phyloP scores from a whole-genome alignment of 805 yeast species.

The Saccharomycopsis fermentans region DNA sequence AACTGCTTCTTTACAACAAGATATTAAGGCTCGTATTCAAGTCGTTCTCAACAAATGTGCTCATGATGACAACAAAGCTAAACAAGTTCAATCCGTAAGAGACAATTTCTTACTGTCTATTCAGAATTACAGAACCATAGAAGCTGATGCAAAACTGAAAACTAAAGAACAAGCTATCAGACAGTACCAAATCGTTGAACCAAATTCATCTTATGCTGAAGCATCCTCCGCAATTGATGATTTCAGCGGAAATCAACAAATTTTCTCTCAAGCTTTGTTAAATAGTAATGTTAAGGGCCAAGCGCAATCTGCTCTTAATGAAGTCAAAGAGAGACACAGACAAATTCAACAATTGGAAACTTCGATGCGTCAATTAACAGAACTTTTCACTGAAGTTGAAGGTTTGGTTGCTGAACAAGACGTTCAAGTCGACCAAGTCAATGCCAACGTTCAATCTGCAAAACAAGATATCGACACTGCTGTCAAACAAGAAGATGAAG shows the following conservation, averaged over 20 bases:
- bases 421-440: conserved; percentile 71
- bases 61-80: conserved; percentile 67
- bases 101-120: conserved; percentile 76
- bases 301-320: conserved; percentile 89
- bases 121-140: conserved; percentile 78
- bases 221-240: conserved; percentile 80
- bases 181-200: conserved; percentile 84
- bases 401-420: conserved; percentile 93
- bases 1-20: conserved; percentile 66
- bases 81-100: conserved; percentile 85
- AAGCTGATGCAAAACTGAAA: conserved; percentile 75
- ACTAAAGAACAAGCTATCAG: conserved; percentile 83
- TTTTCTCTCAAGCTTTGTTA: conserved; percentile 85
- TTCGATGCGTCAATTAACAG: conserved; percentile 91
- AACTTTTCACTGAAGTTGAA: conserved; percentile 93
- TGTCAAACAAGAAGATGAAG: conserved; percentile 86
- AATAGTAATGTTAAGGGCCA: conserved; percentile 86
- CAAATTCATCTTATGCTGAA: conserved; percentile 75
- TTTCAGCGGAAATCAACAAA: conserved; percentile 67
- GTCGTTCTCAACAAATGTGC: conserved; percentile 60
- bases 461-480: conserved; percentile 90
- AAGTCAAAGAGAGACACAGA: conserved; percentile 91
- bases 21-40: conserved; percentile 68
- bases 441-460: conserved; percentile 71
- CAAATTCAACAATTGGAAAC: conserved; percentile 91